A percentile compares a stretch with the other conserved stretches of the same genome.
These are phyloP conservation scores for Pseudogymnoascus sp. DNA, from an alignment of 2,329 filamentous ascomycete species.

Conservation along the genomic window DNA sequence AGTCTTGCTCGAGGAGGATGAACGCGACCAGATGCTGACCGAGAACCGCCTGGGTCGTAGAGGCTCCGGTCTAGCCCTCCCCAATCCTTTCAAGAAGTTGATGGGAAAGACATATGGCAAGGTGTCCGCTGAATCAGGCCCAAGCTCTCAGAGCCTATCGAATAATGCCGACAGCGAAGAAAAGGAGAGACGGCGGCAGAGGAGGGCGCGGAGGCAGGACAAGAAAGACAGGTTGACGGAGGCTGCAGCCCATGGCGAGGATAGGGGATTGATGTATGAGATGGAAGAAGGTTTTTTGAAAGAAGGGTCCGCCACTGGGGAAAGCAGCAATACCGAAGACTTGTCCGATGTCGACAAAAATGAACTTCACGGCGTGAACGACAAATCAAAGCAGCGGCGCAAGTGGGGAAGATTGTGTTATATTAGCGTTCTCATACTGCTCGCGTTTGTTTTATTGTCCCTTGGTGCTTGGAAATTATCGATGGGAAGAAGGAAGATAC, in stretches of 20 bases:
- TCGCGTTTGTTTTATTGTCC: conserved; percentile 50
- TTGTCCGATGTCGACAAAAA: conserved; percentile 53
- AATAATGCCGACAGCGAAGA: conserved; percentile 8
- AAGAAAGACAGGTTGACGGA: conserved; percentile 48
- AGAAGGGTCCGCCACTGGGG: conserved; percentile 58
- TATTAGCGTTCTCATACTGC: conserved; percentile 44
- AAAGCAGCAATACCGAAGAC: conserved; percentile 55
- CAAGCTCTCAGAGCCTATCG: conserved; percentile 29
- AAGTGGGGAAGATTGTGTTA: conserved; percentile 49
- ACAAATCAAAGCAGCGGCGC: conserved; percentile 44
- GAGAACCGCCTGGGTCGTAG: conserved; percentile 39
- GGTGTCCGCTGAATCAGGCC: conserved; percentile 43
- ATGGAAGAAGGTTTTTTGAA: conserved; percentile 76
- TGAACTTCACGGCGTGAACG: conserved; percentile 40
- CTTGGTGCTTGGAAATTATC: conserved; percentile 55
- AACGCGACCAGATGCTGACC: conserved; percentile 55
- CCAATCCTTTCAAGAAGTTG: conserved; percentile 35
- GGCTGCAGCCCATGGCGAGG: conserved; percentile 55
- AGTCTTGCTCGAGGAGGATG: conserved; percentile 71
- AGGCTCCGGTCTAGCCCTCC: conserved; percentile 21
- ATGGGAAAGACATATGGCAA: conserved; percentile 25
- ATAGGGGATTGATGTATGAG: conserved; percentile 77
- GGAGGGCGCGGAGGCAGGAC: conserved; percentile 40
- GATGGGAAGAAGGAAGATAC: conserved; percentile 35
- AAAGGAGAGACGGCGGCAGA: conserved; percentile 40